Conservation (phyloP, 306 rosid genomes). For the Lagenaria siceraria region DNA sequence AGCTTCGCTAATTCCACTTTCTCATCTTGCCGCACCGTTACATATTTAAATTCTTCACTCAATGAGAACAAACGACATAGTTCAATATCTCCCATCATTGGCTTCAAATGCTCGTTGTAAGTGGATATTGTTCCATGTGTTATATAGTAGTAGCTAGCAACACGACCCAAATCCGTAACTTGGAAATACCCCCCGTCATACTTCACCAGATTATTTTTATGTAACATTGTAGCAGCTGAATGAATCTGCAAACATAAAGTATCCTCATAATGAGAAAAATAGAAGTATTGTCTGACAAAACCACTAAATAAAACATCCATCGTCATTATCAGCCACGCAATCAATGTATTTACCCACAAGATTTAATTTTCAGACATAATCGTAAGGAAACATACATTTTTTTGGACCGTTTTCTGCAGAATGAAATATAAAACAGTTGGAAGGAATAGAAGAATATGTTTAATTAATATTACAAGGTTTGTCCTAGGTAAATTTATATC, state of each 20-base stretch:
- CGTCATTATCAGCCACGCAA: not conserved
- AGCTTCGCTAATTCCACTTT: constrained; percentile 82
- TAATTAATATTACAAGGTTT: too few species aligned
- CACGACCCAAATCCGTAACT: constrained; percentile 88
- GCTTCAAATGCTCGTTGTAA: constrained; percentile 83
- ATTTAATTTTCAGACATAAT: not conserved
- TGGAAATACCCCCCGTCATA: constrained; percentile 88
- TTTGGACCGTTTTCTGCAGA: too few species aligned
- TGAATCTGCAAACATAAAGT: constrained; percentile 48
- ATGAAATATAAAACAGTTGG: too few species aligned
- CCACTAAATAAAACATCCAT: not conserved
- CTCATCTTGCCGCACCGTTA: constrained; percentile 80
- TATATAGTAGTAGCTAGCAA: constrained; percentile 85
- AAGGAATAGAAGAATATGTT: too few species aligned
- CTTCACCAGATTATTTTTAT: constrained; percentile 71
- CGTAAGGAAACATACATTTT: not conserved
- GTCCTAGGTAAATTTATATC: too few species aligned
- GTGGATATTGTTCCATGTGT: constrained; percentile 86
- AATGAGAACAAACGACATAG: constrained; percentile 76
- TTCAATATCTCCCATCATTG: constrained; percentile 88
- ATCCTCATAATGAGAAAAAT: not conserved
- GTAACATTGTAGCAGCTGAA: constrained; percentile 70
- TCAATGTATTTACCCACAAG: not conserved
- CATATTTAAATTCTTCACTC: constrained; percentile 91
- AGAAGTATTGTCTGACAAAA: not conserved